Evolutionary conservation across 2,329 filamentous ascomycete genomes (phyloP), one percentile per base, ranked within the genome.

Genomic region (Volutella citrinella): DNA sequence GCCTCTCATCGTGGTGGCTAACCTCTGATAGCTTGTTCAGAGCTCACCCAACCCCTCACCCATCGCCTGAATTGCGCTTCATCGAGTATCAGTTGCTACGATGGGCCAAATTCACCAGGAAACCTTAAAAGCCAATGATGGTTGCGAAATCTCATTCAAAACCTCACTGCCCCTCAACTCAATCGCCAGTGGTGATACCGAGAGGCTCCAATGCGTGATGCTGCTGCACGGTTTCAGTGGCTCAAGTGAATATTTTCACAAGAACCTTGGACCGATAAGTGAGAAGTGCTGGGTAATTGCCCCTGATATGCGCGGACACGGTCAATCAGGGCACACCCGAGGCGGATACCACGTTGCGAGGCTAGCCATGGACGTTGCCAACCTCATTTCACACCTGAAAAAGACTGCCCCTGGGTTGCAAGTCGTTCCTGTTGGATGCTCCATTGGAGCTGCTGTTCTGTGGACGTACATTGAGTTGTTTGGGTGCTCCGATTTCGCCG

Each of bases 181-280:
- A 38, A 13, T 27, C 23, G n/a, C n/a, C n/a, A 15, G 26, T 29
- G 30, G 17, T 30, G 30, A 18, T 22, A 12, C 19, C 30, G 19
- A 32, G 34, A 20, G 32, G 20, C 20, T 19, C 24, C 46, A 35
- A 32, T 54, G 51, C 26, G 40, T 52, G 15, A 16, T 54, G 24
- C 47, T 54, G 27, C 54, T 54, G 48, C 51, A 54, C 27, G 51
- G 51, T 19, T 54, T 54, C 46, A 54, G 51, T 20, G 51, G 51
- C 18, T 54, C 51, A 10, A 49, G 51, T 26, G 51, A 54, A 28
- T 54, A 54, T 31, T 54, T 54, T 18, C 19, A 30, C 23, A 46
- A 45, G 17, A 54, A 54, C 34, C 40, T 45, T 15, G 30, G 28
- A 7, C 32, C 42, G 5, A 24, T 54, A 12, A 46, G 43, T 16